Conservation (phyloP, 768 basidiomycete species). For the Boletus sensibilis region DNA sequence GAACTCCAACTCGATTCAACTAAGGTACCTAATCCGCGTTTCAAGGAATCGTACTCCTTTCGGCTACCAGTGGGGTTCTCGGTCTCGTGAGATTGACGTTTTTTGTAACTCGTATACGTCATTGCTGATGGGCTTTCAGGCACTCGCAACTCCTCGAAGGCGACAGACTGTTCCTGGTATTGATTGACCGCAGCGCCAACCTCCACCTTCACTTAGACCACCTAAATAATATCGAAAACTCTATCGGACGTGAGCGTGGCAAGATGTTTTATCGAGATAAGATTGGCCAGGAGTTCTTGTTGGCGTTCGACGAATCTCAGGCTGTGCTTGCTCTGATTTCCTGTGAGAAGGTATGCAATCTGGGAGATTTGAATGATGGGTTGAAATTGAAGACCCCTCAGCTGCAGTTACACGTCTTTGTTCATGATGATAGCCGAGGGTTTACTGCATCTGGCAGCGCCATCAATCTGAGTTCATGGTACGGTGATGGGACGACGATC, state of each 20-base stretch:
- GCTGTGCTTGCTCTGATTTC: constrained; percentile 48
- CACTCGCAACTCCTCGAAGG: constrained; percentile 42
- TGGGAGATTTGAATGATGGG: neutral
- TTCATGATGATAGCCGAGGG: constrained; percentile 46
- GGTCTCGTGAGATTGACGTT: constrained; percentile 19
- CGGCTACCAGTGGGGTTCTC: constrained; percentile 22
- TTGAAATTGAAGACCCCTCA: constrained; percentile 13
- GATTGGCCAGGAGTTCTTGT: constrained; percentile 43
- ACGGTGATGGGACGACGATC: constrained; percentile 36
- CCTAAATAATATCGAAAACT: constrained; percentile 32
- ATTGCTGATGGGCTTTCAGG: constrained; percentile 17
- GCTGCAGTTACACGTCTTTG: constrained; percentile 45
- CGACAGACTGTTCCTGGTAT: constrained; percentile 40
- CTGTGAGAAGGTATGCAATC: constrained; percentile 38
- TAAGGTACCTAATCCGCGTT: constrained; percentile 24
- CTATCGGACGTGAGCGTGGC: constrained; percentile 32
- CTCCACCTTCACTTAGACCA: constrained; percentile 41
- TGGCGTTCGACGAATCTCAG: constrained; percentile 54
- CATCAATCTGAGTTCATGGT: constrained; percentile 48
- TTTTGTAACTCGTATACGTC: neutral
- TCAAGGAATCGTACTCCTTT: constrained; percentile 27
- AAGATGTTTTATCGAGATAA: constrained; percentile 44
- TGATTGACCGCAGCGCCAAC: constrained; percentile 33
- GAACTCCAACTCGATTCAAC: constrained; percentile 27
- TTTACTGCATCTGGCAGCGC: constrained; percentile 44